Conservation (phyloP, 352 stramenopile species). For the Phytopythium delawarense region DNA sequence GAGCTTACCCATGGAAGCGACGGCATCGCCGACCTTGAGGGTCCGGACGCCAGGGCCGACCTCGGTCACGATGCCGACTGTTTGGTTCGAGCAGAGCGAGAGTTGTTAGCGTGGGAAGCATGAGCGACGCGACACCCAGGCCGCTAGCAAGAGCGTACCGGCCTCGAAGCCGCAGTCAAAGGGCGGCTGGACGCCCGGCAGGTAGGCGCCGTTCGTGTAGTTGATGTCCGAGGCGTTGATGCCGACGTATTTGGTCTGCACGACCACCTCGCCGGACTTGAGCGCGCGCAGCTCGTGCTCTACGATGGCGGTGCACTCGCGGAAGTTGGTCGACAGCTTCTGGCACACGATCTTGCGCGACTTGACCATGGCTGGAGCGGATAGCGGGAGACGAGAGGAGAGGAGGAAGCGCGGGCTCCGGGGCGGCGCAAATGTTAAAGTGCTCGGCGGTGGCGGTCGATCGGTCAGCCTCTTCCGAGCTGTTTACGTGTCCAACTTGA, state of each 20-base stretch:
- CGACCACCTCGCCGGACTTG: conserved; percentile 43
- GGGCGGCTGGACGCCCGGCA: conserved; percentile 17
- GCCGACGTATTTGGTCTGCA: conserved; percentile 37
- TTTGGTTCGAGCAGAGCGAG: background rate
- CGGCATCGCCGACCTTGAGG: conserved; percentile 23
- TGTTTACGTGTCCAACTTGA: conserved; percentile 15
- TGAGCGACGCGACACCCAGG: background rate
- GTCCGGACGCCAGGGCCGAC: conserved; percentile 35
- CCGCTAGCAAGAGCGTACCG: conserved; percentile 8
- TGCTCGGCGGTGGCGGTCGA: background rate
- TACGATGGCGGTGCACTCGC: conserved; percentile 67
- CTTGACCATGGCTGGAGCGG: conserved; percentile 29
- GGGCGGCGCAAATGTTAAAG: conserved; percentile 11
- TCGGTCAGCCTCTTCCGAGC: background rate
- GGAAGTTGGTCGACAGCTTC: conserved; percentile 80
- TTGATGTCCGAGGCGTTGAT: conserved; percentile 59
- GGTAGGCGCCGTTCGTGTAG: conserved; percentile 37
- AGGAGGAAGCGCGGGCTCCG: conserved; percentile 1
- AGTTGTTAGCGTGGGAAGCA: background rate
- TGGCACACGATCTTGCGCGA: conserved; percentile 77
- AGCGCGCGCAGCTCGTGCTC: conserved; percentile 34
- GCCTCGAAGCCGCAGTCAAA: conserved; percentile 26
- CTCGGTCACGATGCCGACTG: conserved; percentile 31
- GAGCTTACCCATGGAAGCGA: conserved; percentile 9
- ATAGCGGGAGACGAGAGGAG: background rate